Conservation (phyloP, 2,329 filamentous ascomycete genomes). For the Sporothrix sp. region DNA sequence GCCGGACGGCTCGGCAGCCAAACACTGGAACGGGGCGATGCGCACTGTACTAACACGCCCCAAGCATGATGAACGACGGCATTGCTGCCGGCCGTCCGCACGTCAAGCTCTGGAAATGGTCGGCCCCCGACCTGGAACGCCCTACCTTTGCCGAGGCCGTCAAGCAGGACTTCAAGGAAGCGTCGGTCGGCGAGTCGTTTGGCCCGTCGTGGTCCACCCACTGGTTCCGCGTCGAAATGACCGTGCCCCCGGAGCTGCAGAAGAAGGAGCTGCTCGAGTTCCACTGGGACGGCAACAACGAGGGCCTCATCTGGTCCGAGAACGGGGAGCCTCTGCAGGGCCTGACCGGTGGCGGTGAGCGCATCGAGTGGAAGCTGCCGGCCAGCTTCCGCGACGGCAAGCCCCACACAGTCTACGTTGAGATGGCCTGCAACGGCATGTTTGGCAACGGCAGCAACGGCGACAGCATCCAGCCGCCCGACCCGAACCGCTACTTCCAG, state of each 20-base stretch:
- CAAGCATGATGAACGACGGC: conserved; percentile 63
- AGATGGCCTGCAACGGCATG: conserved; percentile 99
- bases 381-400: conserved; percentile 72
- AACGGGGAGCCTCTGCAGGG: conserved; percentile 87
- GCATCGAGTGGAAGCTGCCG: conserved; percentile 85
- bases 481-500: conserved; percentile 71
- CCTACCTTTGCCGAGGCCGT: conserved; percentile 79
- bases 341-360: conserved; percentile 79
- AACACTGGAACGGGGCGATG: not conserved
- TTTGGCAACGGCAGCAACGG: conserved; percentile 81
- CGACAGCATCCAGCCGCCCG: conserved; percentile 79
- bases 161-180: conserved; percentile 63
- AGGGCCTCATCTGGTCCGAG: conserved; percentile 88
- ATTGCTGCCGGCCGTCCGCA: conserved; percentile 57
- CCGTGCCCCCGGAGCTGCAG: conserved; percentile 60
- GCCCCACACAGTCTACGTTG: conserved; percentile 83
- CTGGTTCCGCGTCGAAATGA: conserved; percentile 84
- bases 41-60: not conserved
- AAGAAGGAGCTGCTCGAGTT: conserved; percentile 82
- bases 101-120: conserved; percentile 79
- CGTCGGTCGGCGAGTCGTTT: conserved; percentile 67
- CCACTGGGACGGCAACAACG: conserved; percentile 91
- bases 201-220: conserved; percentile 96
- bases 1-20: not conserved
- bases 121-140: conserved; percentile 66